phyloP scores from a whole-genome alignment of 208 protist species.

The Tritrichomonas foetus region DNA sequence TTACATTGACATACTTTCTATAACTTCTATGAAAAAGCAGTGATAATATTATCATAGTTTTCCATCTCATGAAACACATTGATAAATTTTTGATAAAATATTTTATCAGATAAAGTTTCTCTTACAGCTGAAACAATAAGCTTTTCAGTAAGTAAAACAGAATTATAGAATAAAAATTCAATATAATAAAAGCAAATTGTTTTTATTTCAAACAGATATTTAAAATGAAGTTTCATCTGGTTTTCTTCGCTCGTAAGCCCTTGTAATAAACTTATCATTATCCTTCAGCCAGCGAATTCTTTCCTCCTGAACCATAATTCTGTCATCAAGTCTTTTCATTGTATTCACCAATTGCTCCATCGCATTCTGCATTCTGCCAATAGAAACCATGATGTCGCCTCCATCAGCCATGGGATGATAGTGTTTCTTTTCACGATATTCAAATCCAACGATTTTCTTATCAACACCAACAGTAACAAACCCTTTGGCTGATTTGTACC shows the following conservation, averaged over 20 bases:
- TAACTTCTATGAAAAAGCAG: too few relatives aligned
- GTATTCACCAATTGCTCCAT: background rate
- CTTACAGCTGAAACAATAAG: too few relatives aligned
- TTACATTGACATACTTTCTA: too few relatives aligned
- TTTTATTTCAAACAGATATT: too few relatives aligned
- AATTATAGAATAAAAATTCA: too few relatives aligned
- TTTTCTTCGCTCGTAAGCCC: background rate
- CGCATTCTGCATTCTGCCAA: background rate
- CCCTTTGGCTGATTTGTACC: background rate
- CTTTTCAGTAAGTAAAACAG: too few relatives aligned
- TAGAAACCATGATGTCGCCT: background rate
- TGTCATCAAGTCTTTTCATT: conserved; percentile 26
- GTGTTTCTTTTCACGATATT: background rate
- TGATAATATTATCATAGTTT: too few relatives aligned
- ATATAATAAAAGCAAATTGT: too few relatives aligned
- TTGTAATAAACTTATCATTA: background rate
- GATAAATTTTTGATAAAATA: too few relatives aligned
- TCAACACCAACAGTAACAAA: background rate
- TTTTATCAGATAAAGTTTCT: too few relatives aligned
- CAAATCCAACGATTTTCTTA: background rate
- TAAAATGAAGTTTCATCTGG: too few relatives aligned
- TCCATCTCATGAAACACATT: too few relatives aligned
- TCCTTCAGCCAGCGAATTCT: background rate
- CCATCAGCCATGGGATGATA: background rate
- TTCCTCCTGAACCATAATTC: background rate